A percentile compares a stretch with the other conserved stretches of the same genome.
Conservation (phyloP, 805 yeast species). For the Candida montana region DNA sequence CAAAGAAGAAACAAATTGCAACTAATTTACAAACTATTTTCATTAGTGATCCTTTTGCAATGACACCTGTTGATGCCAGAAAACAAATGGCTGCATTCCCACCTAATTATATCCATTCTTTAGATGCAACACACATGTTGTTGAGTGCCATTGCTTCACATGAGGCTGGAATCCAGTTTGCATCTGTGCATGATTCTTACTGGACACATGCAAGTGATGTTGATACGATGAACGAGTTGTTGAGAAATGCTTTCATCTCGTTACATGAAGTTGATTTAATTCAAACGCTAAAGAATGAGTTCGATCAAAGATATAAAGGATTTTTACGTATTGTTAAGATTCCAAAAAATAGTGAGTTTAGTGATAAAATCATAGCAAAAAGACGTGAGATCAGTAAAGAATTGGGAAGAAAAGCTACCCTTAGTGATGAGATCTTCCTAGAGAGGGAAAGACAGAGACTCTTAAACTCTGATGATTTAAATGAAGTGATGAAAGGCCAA, state of each 20-base stretch:
- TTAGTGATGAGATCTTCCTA: conserved; percentile 67
- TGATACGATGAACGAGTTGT: conserved; percentile 57
- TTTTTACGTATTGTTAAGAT: conserved; percentile 58
- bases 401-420: conserved; percentile 48
- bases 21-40: conserved; percentile 86
- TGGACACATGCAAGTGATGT: conserved; percentile 96
- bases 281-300: conserved; percentile 66
- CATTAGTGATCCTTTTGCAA: conserved; percentile 81
- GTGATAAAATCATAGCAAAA: conserved; percentile 40
- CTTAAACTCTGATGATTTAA: conserved; percentile 47
- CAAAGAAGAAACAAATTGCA: conserved; percentile 56
- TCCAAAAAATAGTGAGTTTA: conserved; percentile 47
- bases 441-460: conserved; percentile 61
- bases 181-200: conserved; percentile 95
- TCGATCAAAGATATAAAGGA: conserved; percentile 71
- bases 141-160: conserved; percentile 79
- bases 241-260: conserved; percentile 75
- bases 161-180: conserved; percentile 61
- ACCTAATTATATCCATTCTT: conserved; percentile 90
- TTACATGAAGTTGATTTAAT: conserved; percentile 74
- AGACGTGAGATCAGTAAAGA: conserved; percentile 43
- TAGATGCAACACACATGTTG: conserved; percentile 96
- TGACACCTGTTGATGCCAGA: conserved; percentile 77
- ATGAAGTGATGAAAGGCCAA: conserved; percentile 42
- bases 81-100: conserved; percentile 93